These are phyloP conservation scores for Hura crepitans DNA, from an alignment of 441 rosid species.

Conservation along the genomic window DNA sequence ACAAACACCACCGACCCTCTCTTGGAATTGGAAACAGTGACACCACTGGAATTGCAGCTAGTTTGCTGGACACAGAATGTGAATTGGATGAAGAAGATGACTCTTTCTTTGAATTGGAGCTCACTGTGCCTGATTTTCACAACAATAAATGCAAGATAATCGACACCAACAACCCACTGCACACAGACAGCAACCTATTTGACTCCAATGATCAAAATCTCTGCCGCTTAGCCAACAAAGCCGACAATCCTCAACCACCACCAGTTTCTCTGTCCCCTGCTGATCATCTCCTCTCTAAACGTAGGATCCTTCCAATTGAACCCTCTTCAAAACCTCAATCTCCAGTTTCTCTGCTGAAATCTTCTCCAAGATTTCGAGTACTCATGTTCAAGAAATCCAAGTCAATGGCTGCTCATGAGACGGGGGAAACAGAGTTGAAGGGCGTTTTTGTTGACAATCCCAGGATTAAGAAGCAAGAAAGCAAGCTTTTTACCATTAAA, in stretches of 20 bases:
- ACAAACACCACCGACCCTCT: slow-evolving; percentile 17
- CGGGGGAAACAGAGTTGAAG: slow-evolving; percentile 23
- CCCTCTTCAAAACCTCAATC: slow-evolving; percentile 45
- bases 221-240: slow-evolving; percentile 10
- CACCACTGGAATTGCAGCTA: slow-evolving; percentile 29
- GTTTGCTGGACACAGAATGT: too few species aligned
- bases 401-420: slow-evolving; percentile 27
- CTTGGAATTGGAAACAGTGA: slow-evolving; percentile 26
- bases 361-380: slow-evolving; percentile 69
- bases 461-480: slow-evolving; percentile 19
- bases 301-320: slow-evolving; percentile 63
- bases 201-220: slow-evolving; percentile 21
- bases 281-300: slow-evolving; percentile 37
- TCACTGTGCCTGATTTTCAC: slow-evolving; percentile 44
- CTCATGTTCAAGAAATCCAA: slow-evolving; percentile 52
- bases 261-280: slow-evolving; percentile 32
- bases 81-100: slow-evolving; percentile 68
- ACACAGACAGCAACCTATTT: slow-evolving; percentile 23
- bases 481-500: slow-evolving; percentile 47
- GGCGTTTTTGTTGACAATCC: slow-evolving; percentile 20
- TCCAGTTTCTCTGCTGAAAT: slow-evolving; percentile 63
- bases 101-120: slow-evolving; percentile 80
- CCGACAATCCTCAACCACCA: slow-evolving; percentile 21
- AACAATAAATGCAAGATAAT: slow-evolving; percentile 14
- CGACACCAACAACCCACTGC: slow-evolving; percentile 14